A percentile compares a stretch with the other conserved stretches of the same genome.
phyloP scores from a whole-genome alignment of 768 basidiomycete genomes.

The Leccinum sublutescens region DNA sequence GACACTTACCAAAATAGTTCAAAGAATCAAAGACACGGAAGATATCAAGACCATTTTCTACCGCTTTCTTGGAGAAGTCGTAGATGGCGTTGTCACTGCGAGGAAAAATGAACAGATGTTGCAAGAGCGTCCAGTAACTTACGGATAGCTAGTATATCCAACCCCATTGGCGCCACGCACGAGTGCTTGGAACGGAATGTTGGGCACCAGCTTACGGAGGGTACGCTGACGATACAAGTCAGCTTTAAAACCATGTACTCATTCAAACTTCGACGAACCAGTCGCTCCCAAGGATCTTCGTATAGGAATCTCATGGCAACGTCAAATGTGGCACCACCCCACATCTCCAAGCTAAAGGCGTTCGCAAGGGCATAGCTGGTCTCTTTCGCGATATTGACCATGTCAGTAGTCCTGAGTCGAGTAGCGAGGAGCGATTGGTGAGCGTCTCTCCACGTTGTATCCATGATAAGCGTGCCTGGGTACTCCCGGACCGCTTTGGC shows the following conservation, averaged over 20 bases:
- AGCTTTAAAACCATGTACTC: slow-evolving; percentile 5
- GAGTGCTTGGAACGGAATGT: slow-evolving; percentile 97
- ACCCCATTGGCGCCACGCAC: slow-evolving; percentile 99
- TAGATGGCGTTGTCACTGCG: slow-evolving; percentile 95
- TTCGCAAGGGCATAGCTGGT: slow-evolving; percentile 94
- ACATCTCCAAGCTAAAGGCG: slow-evolving; percentile 96
- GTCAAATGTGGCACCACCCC: slow-evolving; percentile 99
- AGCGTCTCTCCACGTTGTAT: slow-evolving; percentile 99
- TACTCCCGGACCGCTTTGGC: slow-evolving; percentile 97
- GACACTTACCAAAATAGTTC: slow-evolving; percentile 87
- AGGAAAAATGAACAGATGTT: slow-evolving; percentile 8
- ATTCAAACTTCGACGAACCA: slow-evolving; percentile 50
- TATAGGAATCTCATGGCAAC: slow-evolving; percentile 99
- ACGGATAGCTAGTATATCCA: slow-evolving; percentile 98
- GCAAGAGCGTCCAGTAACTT: slow-evolving; percentile 29
- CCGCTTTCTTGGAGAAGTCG: slow-evolving; percentile 98
- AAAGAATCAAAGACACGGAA: slow-evolving; percentile 99
- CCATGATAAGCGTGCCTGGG: slow-evolving; percentile 94
- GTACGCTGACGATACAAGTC: slow-evolving; percentile 55
- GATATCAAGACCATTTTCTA: slow-evolving; percentile 99
- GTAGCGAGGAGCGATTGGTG: slow-evolving; percentile 98
- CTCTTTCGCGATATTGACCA: slow-evolving; percentile 98
- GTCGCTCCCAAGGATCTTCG: slow-evolving; percentile 98
- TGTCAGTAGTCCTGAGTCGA: slow-evolving; percentile 92
- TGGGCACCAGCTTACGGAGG: slow-evolving; percentile 93